phyloP scores from a whole-genome alignment of 2,329 filamentous ascomycete species.

The Penicillium brevicompactum region DNA sequence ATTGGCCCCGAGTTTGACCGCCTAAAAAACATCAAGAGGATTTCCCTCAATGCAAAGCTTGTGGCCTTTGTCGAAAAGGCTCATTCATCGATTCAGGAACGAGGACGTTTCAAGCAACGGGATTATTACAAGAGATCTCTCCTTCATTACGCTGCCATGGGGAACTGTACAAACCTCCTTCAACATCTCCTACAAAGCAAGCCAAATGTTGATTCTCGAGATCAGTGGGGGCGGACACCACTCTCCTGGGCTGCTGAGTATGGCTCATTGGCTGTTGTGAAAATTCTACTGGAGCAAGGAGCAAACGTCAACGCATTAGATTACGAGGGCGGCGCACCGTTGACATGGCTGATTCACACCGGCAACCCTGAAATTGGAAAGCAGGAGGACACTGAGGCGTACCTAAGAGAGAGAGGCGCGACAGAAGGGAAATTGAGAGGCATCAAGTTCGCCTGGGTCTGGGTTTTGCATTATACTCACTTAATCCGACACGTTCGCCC shows the following conservation, averaged over 20 bases:
- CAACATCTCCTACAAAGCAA: neutral
- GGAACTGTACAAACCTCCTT: neutral
- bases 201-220: neutral
- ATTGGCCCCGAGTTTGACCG: no score
- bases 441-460: neutral
- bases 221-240: neutral
- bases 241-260: slow-evolving; percentile 2
- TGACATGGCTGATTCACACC: neutral
- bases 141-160: slow-evolving; percentile 1
- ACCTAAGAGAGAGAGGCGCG: neutral
- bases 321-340: neutral
- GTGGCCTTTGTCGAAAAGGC: no score
- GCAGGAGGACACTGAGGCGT: neutral
- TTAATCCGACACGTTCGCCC: neutral
- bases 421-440: neutral
- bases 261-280: neutral
- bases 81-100: no score
- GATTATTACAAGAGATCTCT: neutral
- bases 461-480: neutral
- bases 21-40: no score
- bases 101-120: neutral
- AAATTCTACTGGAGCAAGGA: neutral
- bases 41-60: no score
- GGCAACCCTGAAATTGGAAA: neutral
- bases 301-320: neutral